Percentiles rank a stretch among this genome's conserved stretches.
Conservation (phyloP, 768 basidiomycete genomes). For the Lactifluus hygrophoroides region DNA sequence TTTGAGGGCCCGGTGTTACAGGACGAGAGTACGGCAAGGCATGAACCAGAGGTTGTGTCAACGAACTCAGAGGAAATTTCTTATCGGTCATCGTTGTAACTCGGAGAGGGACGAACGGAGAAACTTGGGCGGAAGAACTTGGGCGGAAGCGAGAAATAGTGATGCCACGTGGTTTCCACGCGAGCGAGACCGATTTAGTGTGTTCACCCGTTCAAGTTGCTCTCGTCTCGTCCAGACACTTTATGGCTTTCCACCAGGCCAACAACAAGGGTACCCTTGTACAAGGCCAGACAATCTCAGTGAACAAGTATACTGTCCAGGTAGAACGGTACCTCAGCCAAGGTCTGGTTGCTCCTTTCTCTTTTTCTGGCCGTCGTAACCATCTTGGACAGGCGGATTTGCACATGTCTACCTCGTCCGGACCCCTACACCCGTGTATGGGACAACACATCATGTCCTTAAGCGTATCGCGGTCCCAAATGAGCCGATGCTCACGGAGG, state of each 20-base stretch:
- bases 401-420: conserved; percentile 96
- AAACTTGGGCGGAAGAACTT: too few relatives aligned
- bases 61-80: conserved; percentile 3
- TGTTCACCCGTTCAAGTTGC: background rate
- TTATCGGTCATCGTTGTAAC: conserved; percentile 16
- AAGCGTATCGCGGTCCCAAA: conserved; percentile 92
- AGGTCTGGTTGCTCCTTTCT: conserved; percentile 42
- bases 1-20: conserved; percentile 34
- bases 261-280: conserved; percentile 59
- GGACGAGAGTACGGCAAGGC: conserved; percentile 52
- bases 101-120: too few relatives aligned
- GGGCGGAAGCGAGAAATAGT: background rate
- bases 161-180: conserved; percentile 9
- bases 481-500: conserved; percentile 84
- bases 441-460: conserved; percentile 91
- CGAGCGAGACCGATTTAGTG: conserved; percentile 1
- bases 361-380: conserved; percentile 3
- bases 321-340: conserved; percentile 95
- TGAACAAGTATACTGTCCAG: conserved; percentile 84
- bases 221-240: background rate
- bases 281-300: conserved; percentile 80
- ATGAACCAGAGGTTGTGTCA: conserved; percentile 1
- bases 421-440: conserved; percentile 78
- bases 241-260: conserved; percentile 46
- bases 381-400: conserved; percentile 67